Base-by-base conservation (phyloP, 2,329 filamentous ascomycete genomes). In the Cladophialophora psammophila region DNA sequence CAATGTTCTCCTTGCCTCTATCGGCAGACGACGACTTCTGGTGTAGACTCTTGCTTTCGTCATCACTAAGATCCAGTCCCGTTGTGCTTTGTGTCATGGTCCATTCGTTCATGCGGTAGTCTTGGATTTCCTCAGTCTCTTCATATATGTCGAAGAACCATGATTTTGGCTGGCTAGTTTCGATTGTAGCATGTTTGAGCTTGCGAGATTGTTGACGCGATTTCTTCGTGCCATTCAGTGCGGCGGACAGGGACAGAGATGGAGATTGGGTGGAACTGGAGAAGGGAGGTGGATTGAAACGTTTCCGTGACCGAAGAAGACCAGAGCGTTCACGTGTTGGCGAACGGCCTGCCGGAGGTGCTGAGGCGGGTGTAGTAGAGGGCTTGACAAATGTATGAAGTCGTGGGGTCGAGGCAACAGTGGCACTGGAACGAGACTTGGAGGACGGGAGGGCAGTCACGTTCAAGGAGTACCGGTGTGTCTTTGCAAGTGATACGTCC, bases 131-230 rank as follows among this genome's bases (percentile, higher is more conserved):
- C 7, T 91, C 87, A 0, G 92, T 93, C 78, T 99, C 94, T 76
- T 97, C 92, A 76, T 97, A 90, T 75, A 99, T 98, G 66, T 94
- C 91, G 76, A 99, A 98, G 82, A 91, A 91, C 94, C 93, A 97
- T 66, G 78, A 76, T 66, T 84, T 85, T 26, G 84, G 81, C 80
- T 83, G 80, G 65, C 85, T 85, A 38, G 87, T 84, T 75, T 90
- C 87, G 73, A 85, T 78, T 61, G 85, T 82, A 18, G 26, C 31
- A n/a, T 15, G 54, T 57, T 59, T 40, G 8, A 53, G 13, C 36
- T 54, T 66, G 26, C 82, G 75, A 18, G 55, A 55, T 42, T 55
- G 50, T 50, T 79, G 70, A 40, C 86, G 75, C 53, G 75, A 54
- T 60, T 70, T 67, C 45, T 68, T 69, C 7, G 60, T 93, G 58